phyloP scores from a whole-genome alignment of 192 early-diverging fungal species.

The Coemansia sp. region DNA sequence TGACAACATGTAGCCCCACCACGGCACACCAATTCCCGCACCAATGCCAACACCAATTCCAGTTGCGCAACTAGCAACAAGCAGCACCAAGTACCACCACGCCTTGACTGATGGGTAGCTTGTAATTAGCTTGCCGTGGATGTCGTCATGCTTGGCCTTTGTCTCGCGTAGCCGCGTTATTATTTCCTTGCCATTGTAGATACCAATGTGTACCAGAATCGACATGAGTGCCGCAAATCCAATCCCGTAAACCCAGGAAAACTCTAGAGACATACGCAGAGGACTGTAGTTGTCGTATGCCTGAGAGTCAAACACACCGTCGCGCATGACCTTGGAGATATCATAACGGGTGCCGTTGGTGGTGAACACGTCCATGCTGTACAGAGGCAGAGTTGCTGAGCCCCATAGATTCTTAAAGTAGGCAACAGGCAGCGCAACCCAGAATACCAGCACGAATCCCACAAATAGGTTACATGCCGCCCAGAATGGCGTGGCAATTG shows the following conservation, averaged over 20 bases:
- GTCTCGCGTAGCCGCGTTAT: conserved; percentile 59
- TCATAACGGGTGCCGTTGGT: conserved; percentile 59
- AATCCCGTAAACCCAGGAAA: conserved; percentile 67
- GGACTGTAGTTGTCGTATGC: conserved; percentile 64
- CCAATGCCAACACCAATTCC: conserved; percentile 55
- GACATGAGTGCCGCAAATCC: conserved; percentile 68
- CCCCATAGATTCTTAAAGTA: conserved; percentile 69
- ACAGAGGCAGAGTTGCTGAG: conserved; percentile 60
- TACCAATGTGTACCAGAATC: conserved; percentile 62
- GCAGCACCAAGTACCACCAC: conserved; percentile 70
- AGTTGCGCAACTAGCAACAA: conserved; percentile 53
- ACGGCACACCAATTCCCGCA: conserved; percentile 73
- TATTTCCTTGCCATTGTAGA: conserved; percentile 74
- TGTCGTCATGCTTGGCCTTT: conserved; percentile 62
- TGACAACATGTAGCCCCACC: conserved; percentile 75
- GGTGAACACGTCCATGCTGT: conserved; percentile 61
- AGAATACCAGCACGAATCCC: conserved; percentile 70
- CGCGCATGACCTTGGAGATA: conserved; percentile 56
- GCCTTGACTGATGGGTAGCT: conserved; percentile 67
- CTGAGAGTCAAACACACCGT: conserved; percentile 54
- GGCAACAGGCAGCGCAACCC: conserved; percentile 69
- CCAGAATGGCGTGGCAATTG: conserved; percentile 76
- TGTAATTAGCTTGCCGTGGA: conserved; percentile 73
- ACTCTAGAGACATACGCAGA: conserved; percentile 66
- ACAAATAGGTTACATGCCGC: conserved; percentile 69